A percentile compares a stretch with the other conserved stretches of the same genome.
Conservation (phyloP, 2,329 filamentous ascomycete genomes). For the Geosmithia putterillii region DNA sequence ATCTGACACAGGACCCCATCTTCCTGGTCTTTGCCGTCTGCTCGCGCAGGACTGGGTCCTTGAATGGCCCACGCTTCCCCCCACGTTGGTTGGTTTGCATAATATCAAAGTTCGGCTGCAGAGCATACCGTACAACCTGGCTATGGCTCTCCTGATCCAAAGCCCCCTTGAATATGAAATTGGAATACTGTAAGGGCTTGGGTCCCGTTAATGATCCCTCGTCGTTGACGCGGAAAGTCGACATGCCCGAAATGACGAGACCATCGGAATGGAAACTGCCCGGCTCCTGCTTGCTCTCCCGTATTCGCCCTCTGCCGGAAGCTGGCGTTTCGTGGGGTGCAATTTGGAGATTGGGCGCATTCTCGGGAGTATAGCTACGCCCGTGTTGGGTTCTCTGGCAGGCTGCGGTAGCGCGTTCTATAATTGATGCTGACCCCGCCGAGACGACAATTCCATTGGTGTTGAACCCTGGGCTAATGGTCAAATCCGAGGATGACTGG, state of each 20-base stretch:
- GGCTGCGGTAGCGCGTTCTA: too few species aligned
- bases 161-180: background rate
- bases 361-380: too few species aligned
- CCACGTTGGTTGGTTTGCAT: constrained; percentile 16
- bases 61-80: constrained; percentile 39
- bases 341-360: background rate
- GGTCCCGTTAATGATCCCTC: background rate
- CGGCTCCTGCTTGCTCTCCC: background rate
- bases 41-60: constrained; percentile 34
- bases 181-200: background rate
- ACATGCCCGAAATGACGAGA: background rate
- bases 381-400: too few species aligned
- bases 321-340: background rate
- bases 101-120: constrained; percentile 14
- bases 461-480: too few species aligned
- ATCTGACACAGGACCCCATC: constrained; percentile 47
- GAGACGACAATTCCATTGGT: too few species aligned
- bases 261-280: background rate
- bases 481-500: too few species aligned
- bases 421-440: too few species aligned
- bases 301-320: background rate
- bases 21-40: constrained; percentile 44
- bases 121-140: constrained; percentile 8
- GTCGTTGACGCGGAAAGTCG: background rate
- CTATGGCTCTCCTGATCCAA: constrained; percentile 4